phyloP scores from a whole-genome alignment of 108 stramenopile species.

The Conticribra guillardii region DNA sequence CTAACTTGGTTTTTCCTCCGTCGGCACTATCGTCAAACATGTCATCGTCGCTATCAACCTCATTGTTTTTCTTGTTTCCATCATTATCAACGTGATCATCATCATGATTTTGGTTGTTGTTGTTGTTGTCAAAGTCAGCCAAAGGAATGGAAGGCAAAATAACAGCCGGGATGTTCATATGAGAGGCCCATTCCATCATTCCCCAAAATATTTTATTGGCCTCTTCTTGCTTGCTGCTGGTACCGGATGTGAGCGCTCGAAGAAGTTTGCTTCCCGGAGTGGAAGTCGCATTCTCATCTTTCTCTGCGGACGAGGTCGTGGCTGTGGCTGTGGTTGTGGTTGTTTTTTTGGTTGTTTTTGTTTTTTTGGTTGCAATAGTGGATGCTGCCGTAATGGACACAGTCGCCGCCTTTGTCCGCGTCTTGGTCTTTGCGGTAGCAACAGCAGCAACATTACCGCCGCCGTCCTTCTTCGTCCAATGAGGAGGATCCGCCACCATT shows the following conservation, averaged over 20 bases:
- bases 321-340: no score
- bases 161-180: constrained; percentile 92
- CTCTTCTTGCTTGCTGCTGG: neutral
- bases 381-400: no score
- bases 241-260: constrained; percentile 10
- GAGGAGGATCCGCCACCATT: constrained; percentile 49
- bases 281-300: neutral
- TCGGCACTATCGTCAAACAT: constrained; percentile 25
- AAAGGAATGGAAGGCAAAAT: constrained; percentile 74
- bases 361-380: no score
- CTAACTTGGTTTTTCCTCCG: constrained; percentile 2
- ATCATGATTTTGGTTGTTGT: neutral
- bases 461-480: constrained; percentile 1
- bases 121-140: neutral
- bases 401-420: no score
- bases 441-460: no score
- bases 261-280: constrained; percentile 22
- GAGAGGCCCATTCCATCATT: constrained; percentile 91
- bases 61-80: neutral
- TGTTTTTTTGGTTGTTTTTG: no score
- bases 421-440: no score
- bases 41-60: constrained; percentile 17
- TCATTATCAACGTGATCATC: neutral
- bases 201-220: constrained; percentile 43
- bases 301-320: no score